Evolutionary conservation across 306 rosid genomes (phyloP).

Genomic region (Rosa rugosa): DNA sequence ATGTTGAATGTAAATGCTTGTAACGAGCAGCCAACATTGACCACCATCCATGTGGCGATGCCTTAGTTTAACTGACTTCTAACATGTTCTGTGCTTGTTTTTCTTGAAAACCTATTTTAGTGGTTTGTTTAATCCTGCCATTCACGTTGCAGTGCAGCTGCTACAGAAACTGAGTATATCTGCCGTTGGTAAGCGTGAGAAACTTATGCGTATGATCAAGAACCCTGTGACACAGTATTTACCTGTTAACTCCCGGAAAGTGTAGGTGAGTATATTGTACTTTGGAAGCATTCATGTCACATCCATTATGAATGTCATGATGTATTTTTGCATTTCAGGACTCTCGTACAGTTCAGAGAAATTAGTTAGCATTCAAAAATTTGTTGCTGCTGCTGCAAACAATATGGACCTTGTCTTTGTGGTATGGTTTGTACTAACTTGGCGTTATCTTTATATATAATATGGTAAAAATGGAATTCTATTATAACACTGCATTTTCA

Average conservation of each 20-base stretch:
- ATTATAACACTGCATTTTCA: conserved; percentile 28
- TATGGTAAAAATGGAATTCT: not conserved
- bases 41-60: not conserved
- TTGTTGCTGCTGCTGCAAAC: conserved; percentile 31
- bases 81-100: not conserved
- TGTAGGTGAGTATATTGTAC: conserved; percentile 49
- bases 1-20: too few relatives aligned
- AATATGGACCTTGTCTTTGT: conserved; percentile 67
- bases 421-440: conserved; percentile 43
- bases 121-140: conserved; percentile 17
- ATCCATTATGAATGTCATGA: not conserved
- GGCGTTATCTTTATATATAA: not conserved
- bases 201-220: conserved; percentile 70
- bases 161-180: conserved; percentile 80
- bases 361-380: conserved; percentile 53
- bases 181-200: conserved; percentile 74
- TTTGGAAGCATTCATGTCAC: not conserved
- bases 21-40: not conserved
- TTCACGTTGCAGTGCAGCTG: conserved; percentile 62
- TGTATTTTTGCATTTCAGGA: conserved; percentile 38
- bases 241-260: conserved; percentile 64
- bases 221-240: conserved; percentile 84
- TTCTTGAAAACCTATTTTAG: not conserved
- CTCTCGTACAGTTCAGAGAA: conserved; percentile 70
- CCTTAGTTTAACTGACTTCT: not conserved